Percentiles rank a stretch among this genome's conserved stretches.
Conservation (phyloP, 176 grass and related monocot genomes). For the Thinopyrum elongatum region DNA sequence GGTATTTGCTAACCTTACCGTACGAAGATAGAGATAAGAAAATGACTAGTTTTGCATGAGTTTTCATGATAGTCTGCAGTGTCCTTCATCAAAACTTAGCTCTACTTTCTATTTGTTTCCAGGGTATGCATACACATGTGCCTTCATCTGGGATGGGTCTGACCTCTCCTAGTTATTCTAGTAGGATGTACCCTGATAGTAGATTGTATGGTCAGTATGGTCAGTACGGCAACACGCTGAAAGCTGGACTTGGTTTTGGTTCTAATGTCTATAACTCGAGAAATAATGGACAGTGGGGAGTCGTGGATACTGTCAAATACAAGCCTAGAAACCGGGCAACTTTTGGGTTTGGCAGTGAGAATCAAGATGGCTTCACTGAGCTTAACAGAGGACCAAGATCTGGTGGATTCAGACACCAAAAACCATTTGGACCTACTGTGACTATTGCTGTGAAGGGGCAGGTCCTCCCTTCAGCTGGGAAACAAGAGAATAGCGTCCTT, state of each 20-base stretch:
- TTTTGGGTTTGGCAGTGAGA: constrained; percentile 77
- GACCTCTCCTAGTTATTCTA: constrained; percentile 46
- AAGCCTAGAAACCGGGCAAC: constrained; percentile 61
- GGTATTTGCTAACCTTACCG: not conserved
- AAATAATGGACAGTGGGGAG: constrained; percentile 61
- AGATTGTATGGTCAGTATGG: constrained; percentile 59
- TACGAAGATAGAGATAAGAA: not conserved
- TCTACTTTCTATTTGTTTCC: constrained; percentile 29
- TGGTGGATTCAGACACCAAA: constrained; percentile 71
- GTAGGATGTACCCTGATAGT: constrained; percentile 71
- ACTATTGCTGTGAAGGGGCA: constrained; percentile 78
- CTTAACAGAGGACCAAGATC: constrained; percentile 89
- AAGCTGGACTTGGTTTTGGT: constrained; percentile 63
- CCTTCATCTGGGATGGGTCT: constrained; percentile 70
- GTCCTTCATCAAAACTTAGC: constrained; percentile 5
- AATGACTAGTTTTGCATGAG: not conserved
- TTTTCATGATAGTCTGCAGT: constrained; percentile 18
- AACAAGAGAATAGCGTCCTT: constrained; percentile 42
- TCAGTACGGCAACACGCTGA: constrained; percentile 54
- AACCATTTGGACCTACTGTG: constrained; percentile 54
- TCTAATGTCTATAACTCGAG: constrained; percentile 78
- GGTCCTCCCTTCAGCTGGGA: constrained; percentile 49
- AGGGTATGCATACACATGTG: constrained; percentile 62
- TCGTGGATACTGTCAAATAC: constrained; percentile 57
- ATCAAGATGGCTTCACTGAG: constrained; percentile 79